Evolutionary conservation across 2,329 filamentous ascomycete genomes (phyloP), one percentile per base, ranked within the genome.

Genomic region (Ceratocystis papillata): DNA sequence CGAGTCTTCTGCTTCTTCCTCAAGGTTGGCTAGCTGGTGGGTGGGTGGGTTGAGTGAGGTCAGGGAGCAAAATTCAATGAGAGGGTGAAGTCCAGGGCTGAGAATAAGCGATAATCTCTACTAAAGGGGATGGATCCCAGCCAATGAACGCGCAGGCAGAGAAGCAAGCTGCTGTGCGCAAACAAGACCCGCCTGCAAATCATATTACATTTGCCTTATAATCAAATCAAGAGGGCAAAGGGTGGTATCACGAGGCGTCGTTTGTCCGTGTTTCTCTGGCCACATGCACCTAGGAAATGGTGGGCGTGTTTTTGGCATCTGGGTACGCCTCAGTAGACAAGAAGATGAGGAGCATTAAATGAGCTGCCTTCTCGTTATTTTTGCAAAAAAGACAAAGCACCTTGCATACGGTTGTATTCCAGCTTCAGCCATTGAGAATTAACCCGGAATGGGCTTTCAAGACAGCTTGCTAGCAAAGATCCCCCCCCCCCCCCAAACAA

Each of bases 41-140:
- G 22, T 28, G 20, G 48, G n/a, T 22, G 46, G n/a, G 46, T 48
- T 53, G 3, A 10, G 48, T 15, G 20, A 10, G 22, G 46, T 22
- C 8, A 25, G 48, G 2, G 8, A 15, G 46, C 25, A 59, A 25
- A 59, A 59, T 12, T 15, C 37, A 41, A 41, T 41, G 37, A 41
- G 3, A 41, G 37, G 12, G 37, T 41, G 37, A 17, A 41, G 60
- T 41, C 37, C 12, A n/a, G 28, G 55, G 25, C 55, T 59, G 55
- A 59, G 28, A 59, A 59, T 59, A 59, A 59, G 55, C 55, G 55
- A 37, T 20, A 17, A 62, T 62, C 33, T 22, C 28, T 8, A 17
- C 8, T 5, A 62, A 37, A 37, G 12, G 55, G 33, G 33, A 25
- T 30, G 28, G n/a, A 37, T 10, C 3, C 57, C 30, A 53, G 48